Conservation (phyloP, 2,329 filamentous ascomycete genomes). For the Colletotrichum abscissum region DNA sequence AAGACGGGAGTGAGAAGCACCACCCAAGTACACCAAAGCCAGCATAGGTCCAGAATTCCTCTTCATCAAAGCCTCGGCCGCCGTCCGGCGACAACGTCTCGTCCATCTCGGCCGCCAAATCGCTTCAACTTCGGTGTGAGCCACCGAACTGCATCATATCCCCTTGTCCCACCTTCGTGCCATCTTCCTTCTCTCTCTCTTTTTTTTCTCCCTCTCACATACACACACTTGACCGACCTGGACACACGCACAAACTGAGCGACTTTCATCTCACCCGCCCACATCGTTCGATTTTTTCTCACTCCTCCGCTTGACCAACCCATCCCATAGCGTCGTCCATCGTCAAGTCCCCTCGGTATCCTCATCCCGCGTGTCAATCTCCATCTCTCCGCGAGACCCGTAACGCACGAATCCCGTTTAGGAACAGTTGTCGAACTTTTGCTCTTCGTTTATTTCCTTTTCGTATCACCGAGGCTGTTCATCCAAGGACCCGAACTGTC, state of each 20-base stretch:
- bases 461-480: conserved; percentile 10
- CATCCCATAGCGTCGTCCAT: background rate
- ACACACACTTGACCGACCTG: background rate
- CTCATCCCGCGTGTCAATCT: background rate
- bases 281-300: conserved; percentile 25
- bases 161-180: conserved; percentile 22
- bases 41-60: conserved; percentile 15
- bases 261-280: conserved; percentile 19
- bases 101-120: conserved; percentile 21
- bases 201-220: background rate
- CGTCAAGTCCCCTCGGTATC: background rate
- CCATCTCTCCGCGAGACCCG: conserved; percentile 22
- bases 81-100: conserved; percentile 21
- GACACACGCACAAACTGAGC: conserved; percentile 16
- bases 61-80: conserved; percentile 25
- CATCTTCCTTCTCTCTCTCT: background rate
- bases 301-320: background rate
- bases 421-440: background rate
- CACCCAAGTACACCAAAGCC: background rate
- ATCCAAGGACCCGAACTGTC: background rate
- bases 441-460: background rate
- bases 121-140: conserved; percentile 32
- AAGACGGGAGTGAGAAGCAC: background rate
- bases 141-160: conserved; percentile 35
- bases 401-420: background rate